Evolutionary conservation across 495 filamentous ascomycete genomes (phyloP).

Genomic region (Penicillium egyptiacum): DNA sequence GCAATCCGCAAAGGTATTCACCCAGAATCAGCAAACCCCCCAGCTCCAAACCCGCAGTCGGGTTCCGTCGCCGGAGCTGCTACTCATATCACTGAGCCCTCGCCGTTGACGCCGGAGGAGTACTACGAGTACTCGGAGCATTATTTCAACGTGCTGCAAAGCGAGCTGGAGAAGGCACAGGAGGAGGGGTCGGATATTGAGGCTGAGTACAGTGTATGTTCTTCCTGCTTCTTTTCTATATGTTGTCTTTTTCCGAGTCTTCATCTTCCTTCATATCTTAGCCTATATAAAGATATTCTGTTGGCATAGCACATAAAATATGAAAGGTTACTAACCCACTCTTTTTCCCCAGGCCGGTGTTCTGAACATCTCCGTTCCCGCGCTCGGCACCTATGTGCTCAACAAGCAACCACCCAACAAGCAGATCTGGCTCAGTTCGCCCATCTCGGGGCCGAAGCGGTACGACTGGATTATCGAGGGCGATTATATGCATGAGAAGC

Average conservation of each 20-base stretch:
- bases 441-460: conserved; percentile 86
- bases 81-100: conserved; percentile 41
- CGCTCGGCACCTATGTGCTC: conserved; percentile 78
- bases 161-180: conserved; percentile 45
- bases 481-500: conserved; percentile 72
- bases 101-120: conserved; percentile 38
- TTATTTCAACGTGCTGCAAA: conserved; percentile 50
- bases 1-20: conserved; percentile 41
- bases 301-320: neutral
- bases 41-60: conserved; percentile 39
- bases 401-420: conserved; percentile 98
- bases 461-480: conserved; percentile 79
- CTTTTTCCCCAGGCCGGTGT: conserved; percentile 67
- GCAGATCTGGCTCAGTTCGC: conserved; percentile 96
- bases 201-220: conserved; percentile 56
- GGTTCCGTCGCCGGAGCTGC: conserved; percentile 34
- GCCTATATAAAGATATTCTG: neutral
- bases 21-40: conserved; percentile 43
- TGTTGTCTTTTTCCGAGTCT: neutral
- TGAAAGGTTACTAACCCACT: neutral
- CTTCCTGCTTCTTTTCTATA: conserved; percentile 4
- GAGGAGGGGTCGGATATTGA: conserved; percentile 53
- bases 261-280: neutral
- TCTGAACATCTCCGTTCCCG: conserved; percentile 66
- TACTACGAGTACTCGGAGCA: conserved; percentile 53